Base-by-base conservation (phyloP, 2,329 filamentous ascomycete genomes). In the Fusarium oxysporum region DNA sequence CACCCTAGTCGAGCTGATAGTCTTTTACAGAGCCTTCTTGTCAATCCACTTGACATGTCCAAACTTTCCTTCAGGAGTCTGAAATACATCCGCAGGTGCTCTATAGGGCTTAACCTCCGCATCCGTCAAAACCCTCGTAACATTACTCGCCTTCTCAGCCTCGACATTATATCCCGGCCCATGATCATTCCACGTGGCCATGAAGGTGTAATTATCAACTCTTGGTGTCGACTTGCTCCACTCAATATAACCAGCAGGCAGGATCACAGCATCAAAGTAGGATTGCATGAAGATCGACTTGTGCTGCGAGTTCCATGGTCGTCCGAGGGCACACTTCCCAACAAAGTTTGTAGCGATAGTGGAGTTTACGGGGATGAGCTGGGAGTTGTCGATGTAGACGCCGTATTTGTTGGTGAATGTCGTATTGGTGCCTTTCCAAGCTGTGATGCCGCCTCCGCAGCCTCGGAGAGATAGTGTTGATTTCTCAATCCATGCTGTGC, bases 371-470 rank as follows among this genome's bases (percentile, higher is more conserved):
- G 88, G 88, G 1, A 83, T 79, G 8, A 91, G 83, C 6, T 81
- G 80, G 0, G 87, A 88, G 33, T 87, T 83, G 53, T 88, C 85
- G 65, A 93, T 86, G 78, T 92, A 92, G 2, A 90, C 87, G 13
- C 91, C 91, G 78, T 92, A 92, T 74, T 90, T 91, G 81, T 93
- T 93, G 9, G 80, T 78, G 57, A 90, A 91, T 0, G 90, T 91
- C 0, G 90, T 92, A 79, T 92, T 92, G 1, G 87, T 80, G 5
- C 83, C 79, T 76, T 92, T 92, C 91, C 91, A 92, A 0, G 91
- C 91, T 0, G 89, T 91, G 60, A 93, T 89, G 16, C 91, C 91
- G 21, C 91, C 91, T 8, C 90, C 89, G 72, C 91, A 93, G 73
- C 81, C 83, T 14, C 91, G 87, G 17, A 92, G 84, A 0, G 83